Percentiles rank a stretch among this genome's conserved stretches.
These are phyloP conservation scores for Lepidium didymum DNA, from an alignment of 345 rosid species.

Conservation along the genomic window DNA sequence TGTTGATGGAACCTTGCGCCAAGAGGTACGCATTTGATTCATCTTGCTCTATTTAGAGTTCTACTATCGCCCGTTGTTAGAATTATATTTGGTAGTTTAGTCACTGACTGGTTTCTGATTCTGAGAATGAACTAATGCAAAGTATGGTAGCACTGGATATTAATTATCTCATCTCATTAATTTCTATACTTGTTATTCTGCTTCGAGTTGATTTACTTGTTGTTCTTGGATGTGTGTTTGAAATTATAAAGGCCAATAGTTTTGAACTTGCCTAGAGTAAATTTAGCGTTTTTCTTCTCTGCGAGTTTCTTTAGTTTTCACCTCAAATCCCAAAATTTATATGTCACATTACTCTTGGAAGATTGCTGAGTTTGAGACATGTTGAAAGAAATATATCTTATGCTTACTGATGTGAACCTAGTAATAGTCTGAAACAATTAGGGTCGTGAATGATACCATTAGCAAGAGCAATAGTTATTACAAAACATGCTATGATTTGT, in stretches of 20 bases:
- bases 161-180: neutral
- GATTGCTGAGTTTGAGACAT: too few species aligned
- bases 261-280: neutral
- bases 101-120: neutral
- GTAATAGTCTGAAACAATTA: neutral
- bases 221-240: neutral
- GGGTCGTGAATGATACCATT: neutral
- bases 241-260: neutral
- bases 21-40: slow-evolving; percentile 48
- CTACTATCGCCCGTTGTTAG: neutral
- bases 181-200: neutral
- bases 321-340: neutral
- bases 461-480: neutral
- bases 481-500: neutral
- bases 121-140: neutral
- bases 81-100: slow-evolving; percentile 31
- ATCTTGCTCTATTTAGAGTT: slow-evolving; percentile 31
- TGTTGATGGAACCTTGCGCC: slow-evolving; percentile 64
- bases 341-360: neutral
- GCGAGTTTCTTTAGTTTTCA: neutral
- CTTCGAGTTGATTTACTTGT: neutral
- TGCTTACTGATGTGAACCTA: neutral
- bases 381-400: neutral
- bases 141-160: neutral
- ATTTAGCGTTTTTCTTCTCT: neutral